Evolutionary conservation across 306 rosid genomes (phyloP), one percentile per base, ranked within the genome.

Genomic region (Quercus bicolor): DNA sequence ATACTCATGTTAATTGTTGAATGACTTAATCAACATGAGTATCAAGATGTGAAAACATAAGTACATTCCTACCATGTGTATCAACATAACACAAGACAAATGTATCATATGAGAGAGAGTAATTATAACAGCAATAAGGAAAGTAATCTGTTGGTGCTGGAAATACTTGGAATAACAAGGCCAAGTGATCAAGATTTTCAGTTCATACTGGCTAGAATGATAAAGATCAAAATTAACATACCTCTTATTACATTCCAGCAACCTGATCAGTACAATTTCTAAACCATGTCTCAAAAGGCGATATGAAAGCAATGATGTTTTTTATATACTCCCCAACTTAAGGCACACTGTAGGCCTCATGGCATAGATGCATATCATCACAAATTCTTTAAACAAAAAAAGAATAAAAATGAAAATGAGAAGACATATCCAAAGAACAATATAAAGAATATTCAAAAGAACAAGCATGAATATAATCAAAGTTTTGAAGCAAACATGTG

Each of bases 221-320:
- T 29, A 64, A 34, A 64, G 70, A 28, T 40, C 19, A 29, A 70
- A 65, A 26, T 21, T 29, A 33, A 33, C 83, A 74, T 80, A 80
- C 83, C 79, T 74, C 61, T 65, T 19, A 66, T 65, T 56, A 72
- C 52, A 59, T 72, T 40, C 72, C 77, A 60, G 72, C 55, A 59
- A 78, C 57, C 82, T 51, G 64, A 66, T 34, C 66, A 56, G 53
- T 40, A 80, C 51, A 74, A 52, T 51, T 20, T 52, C 33, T 64
- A 52, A 80, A 80, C 64, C 75, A 80, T 37, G 29, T 72, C 48
- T 57, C 73, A 73, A 74, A 65, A 53, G 31, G 74, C 59, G 59
- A 73, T 33, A 54, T 33, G 83, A 68, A 52, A 62, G 59, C 74
- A 79, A 24, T 9, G 83, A 79, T 54, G 56, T 57, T 79, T 72